These are phyloP conservation scores for Bremia lactucae DNA, from an alignment of 352 stramenopile genomes.

Conservation along the genomic window DNA sequence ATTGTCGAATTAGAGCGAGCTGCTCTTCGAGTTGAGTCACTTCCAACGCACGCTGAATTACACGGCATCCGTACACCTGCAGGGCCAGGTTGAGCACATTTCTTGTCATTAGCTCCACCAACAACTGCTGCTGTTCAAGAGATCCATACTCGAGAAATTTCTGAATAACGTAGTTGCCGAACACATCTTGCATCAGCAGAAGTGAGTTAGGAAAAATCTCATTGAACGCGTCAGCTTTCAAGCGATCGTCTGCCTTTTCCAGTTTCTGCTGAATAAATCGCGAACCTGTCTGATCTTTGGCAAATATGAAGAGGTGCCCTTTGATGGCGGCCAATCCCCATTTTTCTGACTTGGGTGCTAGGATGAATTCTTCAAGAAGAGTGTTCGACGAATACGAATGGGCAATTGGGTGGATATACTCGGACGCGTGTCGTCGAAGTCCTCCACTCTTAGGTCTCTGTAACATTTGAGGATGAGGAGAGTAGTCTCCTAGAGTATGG, in stretches of 20 bases:
- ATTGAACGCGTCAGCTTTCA: slow-evolving; percentile 64
- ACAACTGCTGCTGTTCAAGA: slow-evolving; percentile 70
- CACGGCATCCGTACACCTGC: slow-evolving; percentile 94
- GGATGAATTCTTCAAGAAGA: slow-evolving; percentile 77
- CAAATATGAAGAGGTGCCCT: slow-evolving; percentile 79
- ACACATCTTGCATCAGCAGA: slow-evolving; percentile 89
- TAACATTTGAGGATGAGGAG: slow-evolving; percentile 15
- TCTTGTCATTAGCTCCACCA: slow-evolving; percentile 82
- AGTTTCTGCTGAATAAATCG: slow-evolving; percentile 86
- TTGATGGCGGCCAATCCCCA: slow-evolving; percentile 74
- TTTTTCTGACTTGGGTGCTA: slow-evolving; percentile 55
- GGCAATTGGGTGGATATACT: slow-evolving; percentile 40
- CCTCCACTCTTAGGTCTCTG: slow-evolving; percentile 25
- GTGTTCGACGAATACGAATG: slow-evolving; percentile 62
- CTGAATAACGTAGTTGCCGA: slow-evolving; percentile 99
- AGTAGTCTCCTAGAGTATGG: slow-evolving; percentile 16
- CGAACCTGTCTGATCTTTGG: slow-evolving; percentile 76
- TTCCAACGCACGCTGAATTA: slow-evolving; percentile 92
- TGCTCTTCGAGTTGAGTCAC: slow-evolving; percentile 65
- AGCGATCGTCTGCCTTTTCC: slow-evolving; percentile 67
- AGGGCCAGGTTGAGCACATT: slow-evolving; percentile 93
- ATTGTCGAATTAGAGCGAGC: slow-evolving; percentile 63
- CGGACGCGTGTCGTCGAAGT: slow-evolving; percentile 19
- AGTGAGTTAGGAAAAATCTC: slow-evolving; percentile 78
- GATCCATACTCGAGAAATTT: slow-evolving; percentile 94